Evolutionary conservation across 805 yeast genomes (phyloP), one percentile per base, ranked within the genome.

Genomic region (Kuraishia hungarica): DNA sequence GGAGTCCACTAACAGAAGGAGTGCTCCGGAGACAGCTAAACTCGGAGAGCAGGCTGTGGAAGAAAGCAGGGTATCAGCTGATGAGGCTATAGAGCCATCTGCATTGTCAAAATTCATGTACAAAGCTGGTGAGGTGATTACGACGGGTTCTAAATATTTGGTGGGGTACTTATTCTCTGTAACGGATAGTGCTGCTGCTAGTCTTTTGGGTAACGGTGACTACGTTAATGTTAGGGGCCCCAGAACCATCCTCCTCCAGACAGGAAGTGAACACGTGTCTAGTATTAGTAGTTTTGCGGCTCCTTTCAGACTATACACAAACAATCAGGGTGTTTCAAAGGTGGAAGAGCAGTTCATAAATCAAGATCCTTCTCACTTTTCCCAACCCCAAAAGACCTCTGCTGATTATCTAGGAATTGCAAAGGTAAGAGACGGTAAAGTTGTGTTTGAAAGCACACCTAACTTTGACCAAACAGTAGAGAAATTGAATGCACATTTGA

Each of bases 151-250:
- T 8, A 24, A 49, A 19, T 6, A 7, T n/a, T 22, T 49, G 20
- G 35, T 7, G 20, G 19, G 51, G 20, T 23, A 23, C 10, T 10
- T 49, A 7, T n/a, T 23, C 19, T 28, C 21, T 2, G 51, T 28
- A 2, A 57, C 52, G 59, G 60, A 50, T 54, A 54, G 28, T 50
- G 54, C 55, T 57, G 64, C 55, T 2, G 58, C 54, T n/a, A 50
- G 55, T 17, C 28, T 67, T n/a, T 54, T 67, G 35, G 72, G 73
- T 1, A 76, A 72, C 57, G 74, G 74, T 11, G 71, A 71, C 19
- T 83, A 76, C 57, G 74, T 83, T 39, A 75, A 72, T 43, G 69
- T 83, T 2, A 64, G 72, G 13, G 89, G 89, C 0, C 87, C 87
- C 11, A 71, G 85, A 50, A 73, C 73, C 24, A 56, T 81, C 2